phyloP scores from a whole-genome alignment of 805 yeast genomes.

The Cyberlindnera maclurae region DNA sequence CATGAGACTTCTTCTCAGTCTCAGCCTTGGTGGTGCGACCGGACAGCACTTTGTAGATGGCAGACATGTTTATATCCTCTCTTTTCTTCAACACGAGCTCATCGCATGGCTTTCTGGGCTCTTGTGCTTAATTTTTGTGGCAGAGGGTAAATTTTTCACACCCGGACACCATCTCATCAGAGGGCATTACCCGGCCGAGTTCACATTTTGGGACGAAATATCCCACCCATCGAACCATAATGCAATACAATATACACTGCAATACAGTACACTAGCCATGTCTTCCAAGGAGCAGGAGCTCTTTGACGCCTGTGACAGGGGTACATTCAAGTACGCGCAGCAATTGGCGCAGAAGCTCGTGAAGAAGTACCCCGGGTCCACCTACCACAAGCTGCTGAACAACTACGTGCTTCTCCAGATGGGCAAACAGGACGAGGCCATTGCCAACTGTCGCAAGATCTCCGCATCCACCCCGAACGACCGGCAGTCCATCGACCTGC shows the following conservation, averaged over 20 bases:
- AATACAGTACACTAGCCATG: too few relatives aligned
- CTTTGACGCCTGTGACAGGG: conserved; percentile 40
- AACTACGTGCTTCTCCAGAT: conserved; percentile 24
- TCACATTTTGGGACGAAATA: too few relatives aligned
- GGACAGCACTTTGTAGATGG: conserved; percentile 63
- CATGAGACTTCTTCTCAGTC: conserved; percentile 43
- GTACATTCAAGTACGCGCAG: conserved; percentile 48
- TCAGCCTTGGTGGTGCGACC: conserved; percentile 32
- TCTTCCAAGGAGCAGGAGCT: conserved; percentile 31
- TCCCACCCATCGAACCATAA: too few relatives aligned
- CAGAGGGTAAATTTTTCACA: conserved; percentile 3
- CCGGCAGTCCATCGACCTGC: conserved; percentile 40
- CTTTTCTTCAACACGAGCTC: too few relatives aligned
- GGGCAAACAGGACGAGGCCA: conserved; percentile 26
- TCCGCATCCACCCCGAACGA: conserved; percentile 43
- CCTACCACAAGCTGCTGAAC: conserved; percentile 37
- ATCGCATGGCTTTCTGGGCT: too few relatives aligned
- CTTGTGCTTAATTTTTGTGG: too few relatives aligned
- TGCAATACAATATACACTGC: too few relatives aligned
- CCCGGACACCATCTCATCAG: neutral
- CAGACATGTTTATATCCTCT: too few relatives aligned
- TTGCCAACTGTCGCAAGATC: conserved; percentile 17
- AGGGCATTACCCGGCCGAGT: too few relatives aligned
- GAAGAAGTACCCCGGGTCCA: conserved; percentile 48
- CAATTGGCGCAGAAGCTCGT: conserved; percentile 40